phyloP scores from a whole-genome alignment of 345 rosid species.

The Cardiospermum halicacabum region DNA sequence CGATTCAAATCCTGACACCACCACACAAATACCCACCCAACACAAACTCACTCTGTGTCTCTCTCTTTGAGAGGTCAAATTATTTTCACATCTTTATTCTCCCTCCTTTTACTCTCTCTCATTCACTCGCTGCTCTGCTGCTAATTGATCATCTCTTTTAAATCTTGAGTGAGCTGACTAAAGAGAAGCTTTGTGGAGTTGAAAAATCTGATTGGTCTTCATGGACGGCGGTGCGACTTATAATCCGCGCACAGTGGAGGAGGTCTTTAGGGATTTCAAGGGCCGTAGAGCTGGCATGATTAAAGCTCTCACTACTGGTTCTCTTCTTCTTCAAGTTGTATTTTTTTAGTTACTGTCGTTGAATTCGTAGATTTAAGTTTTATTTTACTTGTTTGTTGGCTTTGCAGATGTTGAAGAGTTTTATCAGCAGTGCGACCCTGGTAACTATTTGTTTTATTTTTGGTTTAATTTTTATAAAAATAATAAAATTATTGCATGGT shows the following conservation, averaged over 20 bases:
- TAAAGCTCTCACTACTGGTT: conserved; percentile 68
- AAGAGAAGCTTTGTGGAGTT: neutral
- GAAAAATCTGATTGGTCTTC: neutral
- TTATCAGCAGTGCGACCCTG: conserved; percentile 73
- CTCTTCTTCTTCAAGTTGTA: neutral
- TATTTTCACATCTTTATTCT: conserved; percentile 19
- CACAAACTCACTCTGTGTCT: conserved; percentile 7
- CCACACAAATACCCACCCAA: neutral
- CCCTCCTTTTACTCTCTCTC: conserved; percentile 20
- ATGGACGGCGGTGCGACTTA: conserved; percentile 56
- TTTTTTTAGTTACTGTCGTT: too few relatives aligned
- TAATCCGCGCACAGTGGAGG: conserved; percentile 73
- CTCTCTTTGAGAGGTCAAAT: conserved; percentile 25
- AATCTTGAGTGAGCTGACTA: neutral
- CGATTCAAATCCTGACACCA: conserved; percentile 24
- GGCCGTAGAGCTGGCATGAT: conserved; percentile 70
- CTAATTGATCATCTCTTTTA: neutral
- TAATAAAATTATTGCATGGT: neutral
- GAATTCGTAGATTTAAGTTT: neutral
- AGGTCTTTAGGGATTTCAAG: conserved; percentile 63
- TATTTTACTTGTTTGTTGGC: neutral
- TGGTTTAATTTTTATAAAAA: neutral
- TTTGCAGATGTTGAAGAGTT: conserved; percentile 65
- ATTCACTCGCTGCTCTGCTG: neutral
- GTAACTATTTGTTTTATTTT: conserved; percentile 27